A percentile compares a stretch with the other conserved stretches of the same genome.
Conservation (phyloP, 352 stramenopile genomes). For the Thalassiosira exigua region DNA sequence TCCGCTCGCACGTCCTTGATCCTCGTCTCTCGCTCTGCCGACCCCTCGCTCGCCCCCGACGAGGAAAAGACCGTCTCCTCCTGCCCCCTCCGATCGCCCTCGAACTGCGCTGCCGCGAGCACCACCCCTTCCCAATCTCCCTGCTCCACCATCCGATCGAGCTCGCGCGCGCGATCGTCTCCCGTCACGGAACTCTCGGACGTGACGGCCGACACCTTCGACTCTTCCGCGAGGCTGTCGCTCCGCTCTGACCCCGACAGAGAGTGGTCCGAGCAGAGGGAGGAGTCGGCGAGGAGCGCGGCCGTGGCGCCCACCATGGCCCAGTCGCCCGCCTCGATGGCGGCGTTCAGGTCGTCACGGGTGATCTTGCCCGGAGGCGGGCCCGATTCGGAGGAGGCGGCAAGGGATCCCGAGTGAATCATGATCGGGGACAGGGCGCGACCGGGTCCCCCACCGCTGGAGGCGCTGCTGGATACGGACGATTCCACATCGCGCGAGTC, state of each 20-base stretch:
- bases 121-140: slow-evolving; percentile 78
- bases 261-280: neutral
- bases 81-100: slow-evolving; percentile 36
- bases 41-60: slow-evolving; percentile 1
- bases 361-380: slow-evolving; percentile 5
- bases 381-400: neutral
- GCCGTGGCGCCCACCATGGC: slow-evolving; percentile 79
- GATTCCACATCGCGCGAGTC: neutral
- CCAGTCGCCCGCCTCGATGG: slow-evolving; percentile 83
- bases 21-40: slow-evolving; percentile 16
- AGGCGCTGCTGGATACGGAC: neutral
- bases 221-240: neutral
- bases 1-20: slow-evolving; percentile 57
- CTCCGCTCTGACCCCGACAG: slow-evolving; percentile 6
- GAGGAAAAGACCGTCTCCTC: slow-evolving; percentile 18
- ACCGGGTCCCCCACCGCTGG: too few relatives aligned
- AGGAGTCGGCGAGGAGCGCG: slow-evolving; percentile 67
- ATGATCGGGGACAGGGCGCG: neutral
- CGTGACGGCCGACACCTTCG: neutral
- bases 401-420: neutral
- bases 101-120: slow-evolving; percentile 65
- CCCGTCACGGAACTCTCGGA: neutral
- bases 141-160: slow-evolving; percentile 66
- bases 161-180: slow-evolving; percentile 31
- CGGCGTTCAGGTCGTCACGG: slow-evolving; percentile 63